Evolutionary conservation across 495 filamentous ascomycete genomes (phyloP).

Genomic region (Xylaria flabelliformis): DNA sequence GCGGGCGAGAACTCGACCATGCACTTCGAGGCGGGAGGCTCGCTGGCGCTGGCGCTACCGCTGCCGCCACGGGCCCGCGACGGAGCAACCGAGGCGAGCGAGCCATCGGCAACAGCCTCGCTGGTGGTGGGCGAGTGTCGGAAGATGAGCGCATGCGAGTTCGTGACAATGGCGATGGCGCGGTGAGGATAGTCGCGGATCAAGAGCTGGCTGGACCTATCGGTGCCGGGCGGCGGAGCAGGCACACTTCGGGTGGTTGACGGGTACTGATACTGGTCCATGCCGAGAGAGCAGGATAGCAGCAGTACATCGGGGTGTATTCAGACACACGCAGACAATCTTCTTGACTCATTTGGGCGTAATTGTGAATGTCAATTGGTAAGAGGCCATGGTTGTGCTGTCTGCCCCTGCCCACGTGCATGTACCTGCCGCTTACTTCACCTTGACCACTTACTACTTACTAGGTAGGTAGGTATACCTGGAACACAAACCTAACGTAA

Average conservation of each 20-base stretch:
- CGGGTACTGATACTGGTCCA: slow-evolving; percentile 45
- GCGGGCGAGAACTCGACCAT: slow-evolving; percentile 82
- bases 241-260: slow-evolving; percentile 35
- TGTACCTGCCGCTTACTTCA: slow-evolving; percentile 5
- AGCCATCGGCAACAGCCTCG: slow-evolving; percentile 58
- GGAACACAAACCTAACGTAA: background rate
- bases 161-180: slow-evolving; percentile 80
- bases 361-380: slow-evolving; percentile 9
- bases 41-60: slow-evolving; percentile 32
- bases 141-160: slow-evolving; percentile 81
- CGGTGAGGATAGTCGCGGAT: slow-evolving; percentile 82
- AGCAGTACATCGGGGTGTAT: slow-evolving; percentile 30
- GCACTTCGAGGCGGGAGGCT: slow-evolving; percentile 63
- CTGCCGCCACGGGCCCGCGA: slow-evolving; percentile 44
- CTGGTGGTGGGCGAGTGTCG: slow-evolving; percentile 69
- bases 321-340: slow-evolving; percentile 13
- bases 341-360: background rate
- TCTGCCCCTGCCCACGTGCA: background rate
- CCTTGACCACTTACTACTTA: background rate
- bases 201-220: slow-evolving; percentile 61
- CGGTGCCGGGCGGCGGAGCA: slow-evolving; percentile 43
- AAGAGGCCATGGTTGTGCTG: slow-evolving; percentile 1
- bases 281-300: slow-evolving; percentile 41
- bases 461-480: background rate
- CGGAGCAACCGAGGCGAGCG: slow-evolving; percentile 54